Base-by-base conservation (phyloP, 805 yeast species). In the Candida ascalaphidarum region DNA sequence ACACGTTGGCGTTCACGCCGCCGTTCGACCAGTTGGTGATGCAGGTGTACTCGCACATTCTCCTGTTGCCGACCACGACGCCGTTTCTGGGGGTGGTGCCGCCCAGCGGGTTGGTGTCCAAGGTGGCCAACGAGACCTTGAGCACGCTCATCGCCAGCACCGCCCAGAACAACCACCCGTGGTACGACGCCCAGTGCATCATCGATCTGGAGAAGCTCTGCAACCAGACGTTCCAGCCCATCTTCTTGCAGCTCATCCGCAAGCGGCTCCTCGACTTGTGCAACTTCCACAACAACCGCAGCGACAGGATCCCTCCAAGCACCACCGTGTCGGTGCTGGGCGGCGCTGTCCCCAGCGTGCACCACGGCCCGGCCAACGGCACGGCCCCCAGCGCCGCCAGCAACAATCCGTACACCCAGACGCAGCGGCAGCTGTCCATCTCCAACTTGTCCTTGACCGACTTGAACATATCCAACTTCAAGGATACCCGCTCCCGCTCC, bases 41-140 rank as follows among this genome's bases (percentile, higher is more conserved):
- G 46, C 37, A 50, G 18, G 33, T 54, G 7, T 62, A 61, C 40
- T 44, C 50, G 17, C 50, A 56, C 25, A 41, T 59, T 22, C 40
- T 61, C 26, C 48, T 57, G 19, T 52, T 58, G 23, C 69, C 69
- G 23, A 62, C 69, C 13, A 61, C 68, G 3, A 61, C 68, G 13
- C 69, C 69, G 9, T 62, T 62, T 28, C 52, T 52, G 46, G 69
- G 69, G 2, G 26, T 36, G 9, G 45, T 53, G 7, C 69, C 69
- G 11, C 69, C 69, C 3, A 58, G 62, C 43, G 69, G 69, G 1
- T 44, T 62, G 27, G 67, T 55, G 14, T 54, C 64, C 22, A 55
- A 52, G 33, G 65, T 61, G n/a, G 66, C 67, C 19, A 55, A 55
- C 35, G 68, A 62, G 34, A 55, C 61, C 7, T 47, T 61, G 56